Evolutionary conservation across 2,329 filamentous ascomycete genomes (phyloP), one percentile per base, ranked within the genome.

Genomic region (Fusarium sp.): DNA sequence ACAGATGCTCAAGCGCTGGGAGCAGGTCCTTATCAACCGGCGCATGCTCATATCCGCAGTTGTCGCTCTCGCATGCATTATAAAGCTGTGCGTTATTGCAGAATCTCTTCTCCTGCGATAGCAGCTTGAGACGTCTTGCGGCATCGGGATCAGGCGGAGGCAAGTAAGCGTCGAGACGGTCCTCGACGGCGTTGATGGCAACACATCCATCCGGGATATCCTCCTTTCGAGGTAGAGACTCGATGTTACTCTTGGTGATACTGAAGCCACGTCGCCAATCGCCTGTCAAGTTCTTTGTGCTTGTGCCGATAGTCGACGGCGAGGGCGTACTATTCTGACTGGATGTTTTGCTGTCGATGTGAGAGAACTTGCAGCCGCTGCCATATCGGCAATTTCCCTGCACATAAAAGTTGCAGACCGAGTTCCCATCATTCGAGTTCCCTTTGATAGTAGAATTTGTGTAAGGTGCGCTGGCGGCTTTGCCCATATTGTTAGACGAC

Each of bases 331-430:
- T 66, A 38, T 65, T 51, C 29, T 72, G 65, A 46, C 62, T 67
- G 16, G 58, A 58, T 31, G 52, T 31, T 62, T 72, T 76, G 46
- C 38, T 58, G 39, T 70, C 61, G 21, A 55, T 23, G 16, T 76
- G 74, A 4, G 42, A 31, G 42, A 72, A 61, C 39, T 66, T 71
- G 72, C 75, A 77, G 41, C 46, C 42, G 46, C 38, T 72, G 25
- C 75, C 75, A 31, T 76, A 77, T 57, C 63, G 70, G 54, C 75
- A 77, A 69, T 76, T 77, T 10, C 73, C 73, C 3, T 65, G 44
- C 18, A n/a, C 21, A 38, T 70, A 76, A 54, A 76, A 77, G 19
- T 38, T 58, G 59, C 75, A 77, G 29, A 66, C 51, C 19, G 49
- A 19, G 44, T 37, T 52, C 21, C 63, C 58, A 8, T 76, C 69